phyloP scores from a whole-genome alignment of 2,329 filamentous ascomycete genomes.

The Scytalidium sp. region DNA sequence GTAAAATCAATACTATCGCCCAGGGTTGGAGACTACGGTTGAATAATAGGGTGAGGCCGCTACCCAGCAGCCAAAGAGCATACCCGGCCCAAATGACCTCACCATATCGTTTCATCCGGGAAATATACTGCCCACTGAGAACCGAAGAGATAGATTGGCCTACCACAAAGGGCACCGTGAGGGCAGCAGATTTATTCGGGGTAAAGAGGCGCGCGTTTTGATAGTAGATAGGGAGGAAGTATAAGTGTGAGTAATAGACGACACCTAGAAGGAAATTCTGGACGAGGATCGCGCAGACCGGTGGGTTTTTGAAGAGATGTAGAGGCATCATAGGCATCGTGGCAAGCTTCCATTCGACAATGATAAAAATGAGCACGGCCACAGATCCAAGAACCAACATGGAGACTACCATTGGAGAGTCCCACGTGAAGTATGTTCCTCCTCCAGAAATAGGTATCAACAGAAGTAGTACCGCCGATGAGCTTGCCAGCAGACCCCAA shows the following conservation, averaged over 20 bases:
- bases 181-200: conserved; percentile 43
- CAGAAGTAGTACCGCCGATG: conserved; percentile 54
- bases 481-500: conserved; percentile 51
- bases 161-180: conserved; percentile 47
- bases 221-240: conserved; percentile 59
- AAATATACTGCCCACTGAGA: conserved; percentile 55
- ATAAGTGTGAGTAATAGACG: conserved; percentile 56
- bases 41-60: conserved; percentile 50
- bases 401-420: conserved; percentile 54
- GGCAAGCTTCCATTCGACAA: conserved; percentile 54
- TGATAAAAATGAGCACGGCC: conserved; percentile 44
- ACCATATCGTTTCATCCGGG: conserved; percentile 52
- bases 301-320: conserved; percentile 49
- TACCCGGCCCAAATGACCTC: conserved; percentile 49
- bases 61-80: conserved; percentile 41
- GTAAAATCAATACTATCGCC: conserved; percentile 46
- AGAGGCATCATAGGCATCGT: conserved; percentile 56
- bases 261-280: conserved; percentile 60
- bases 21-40: conserved; percentile 39
- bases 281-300: conserved; percentile 51
- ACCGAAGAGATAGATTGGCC: conserved; percentile 44
- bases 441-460: conserved; percentile 63
- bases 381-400: conserved; percentile 52
- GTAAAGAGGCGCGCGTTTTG: conserved; percentile 46
- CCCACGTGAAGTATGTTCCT: conserved; percentile 54